Evolutionary conservation across 345 rosid species (phyloP).

Genomic region (Kandelia obovata): DNA sequence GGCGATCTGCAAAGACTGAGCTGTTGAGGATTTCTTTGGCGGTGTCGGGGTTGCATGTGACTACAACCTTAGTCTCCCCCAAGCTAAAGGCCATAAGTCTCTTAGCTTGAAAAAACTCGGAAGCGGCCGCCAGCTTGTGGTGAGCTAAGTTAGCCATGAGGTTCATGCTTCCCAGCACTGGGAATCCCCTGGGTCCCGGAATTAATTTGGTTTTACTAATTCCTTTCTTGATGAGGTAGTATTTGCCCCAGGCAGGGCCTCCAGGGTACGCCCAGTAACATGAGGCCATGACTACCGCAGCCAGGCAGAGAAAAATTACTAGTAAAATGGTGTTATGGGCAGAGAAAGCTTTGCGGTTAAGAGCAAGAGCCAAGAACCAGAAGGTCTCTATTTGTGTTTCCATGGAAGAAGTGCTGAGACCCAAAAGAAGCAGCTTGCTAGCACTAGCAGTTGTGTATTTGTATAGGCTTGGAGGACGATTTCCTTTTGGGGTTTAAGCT

Average conservation of each 20-base stretch:
- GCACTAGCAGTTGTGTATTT: not conserved
- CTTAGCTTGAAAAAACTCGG: conserved; percentile 25
- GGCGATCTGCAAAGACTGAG: conserved; percentile 51
- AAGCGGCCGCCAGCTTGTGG: conserved; percentile 42
- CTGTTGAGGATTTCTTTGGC: conserved; percentile 53
- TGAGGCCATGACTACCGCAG: conserved; percentile 28
- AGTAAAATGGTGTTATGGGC: conserved; percentile 19
- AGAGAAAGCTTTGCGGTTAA: conserved; percentile 30
- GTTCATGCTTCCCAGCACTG: conserved; percentile 46
- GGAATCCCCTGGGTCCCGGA: conserved; percentile 50
- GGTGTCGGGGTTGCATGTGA: conserved; percentile 42
- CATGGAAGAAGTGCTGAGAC: conserved; percentile 21
- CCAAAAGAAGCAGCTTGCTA: not conserved
- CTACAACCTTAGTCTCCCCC: conserved; percentile 37
- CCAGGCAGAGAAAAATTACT: conserved; percentile 18
- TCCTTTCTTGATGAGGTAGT: conserved; percentile 7
- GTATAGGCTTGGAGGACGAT: conserved; percentile 4
- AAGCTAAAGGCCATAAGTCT: conserved; percentile 53
- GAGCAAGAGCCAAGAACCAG: conserved; percentile 35
- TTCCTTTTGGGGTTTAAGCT: conserved; percentile 40
- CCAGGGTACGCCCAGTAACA: conserved; percentile 42
- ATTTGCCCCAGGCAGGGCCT: conserved; percentile 55
- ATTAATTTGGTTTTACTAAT: conserved; percentile 7
- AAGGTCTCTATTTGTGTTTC: conserved; percentile 32
- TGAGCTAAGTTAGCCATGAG: conserved; percentile 52